Percentiles rank a stretch among this genome's conserved stretches.
These are phyloP conservation scores for Metroxylon sagu DNA, from an alignment of 176 grass and related monocot species.

Conservation along the genomic window DNA sequence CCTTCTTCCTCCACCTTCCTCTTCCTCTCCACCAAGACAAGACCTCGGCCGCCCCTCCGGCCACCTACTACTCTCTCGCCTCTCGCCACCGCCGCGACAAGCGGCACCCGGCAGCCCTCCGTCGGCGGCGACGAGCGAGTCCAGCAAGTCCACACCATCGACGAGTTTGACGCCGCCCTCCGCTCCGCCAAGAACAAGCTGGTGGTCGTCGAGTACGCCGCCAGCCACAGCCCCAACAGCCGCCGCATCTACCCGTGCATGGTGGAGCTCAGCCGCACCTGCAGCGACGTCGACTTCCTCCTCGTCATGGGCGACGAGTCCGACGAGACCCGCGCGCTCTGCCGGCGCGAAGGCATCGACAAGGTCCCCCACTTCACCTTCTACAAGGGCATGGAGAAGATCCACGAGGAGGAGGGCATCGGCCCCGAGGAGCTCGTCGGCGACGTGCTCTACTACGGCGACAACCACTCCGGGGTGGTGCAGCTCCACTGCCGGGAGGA, in stretches of 20 bases:
- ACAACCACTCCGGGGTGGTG: slow-evolving; percentile 66
- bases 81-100: slow-evolving; percentile 1
- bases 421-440: slow-evolving; percentile 60
- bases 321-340: slow-evolving; percentile 52
- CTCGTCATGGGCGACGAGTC: slow-evolving; percentile 96
- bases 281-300: slow-evolving; percentile 85
- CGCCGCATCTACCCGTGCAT: slow-evolving; percentile 66
- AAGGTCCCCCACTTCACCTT: slow-evolving; percentile 78
- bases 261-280: slow-evolving; percentile 78
- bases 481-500: slow-evolving; percentile 59
- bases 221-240: slow-evolving; percentile 62
- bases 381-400: slow-evolving; percentile 77
- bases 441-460: slow-evolving; percentile 91
- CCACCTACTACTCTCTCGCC: neutral
- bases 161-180: slow-evolving; percentile 69
- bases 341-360: slow-evolving; percentile 55
- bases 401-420: slow-evolving; percentile 91
- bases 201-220: slow-evolving; percentile 92
- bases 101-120: slow-evolving; percentile 14
- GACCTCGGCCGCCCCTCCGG: slow-evolving; percentile 3
- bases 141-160: slow-evolving; percentile 44
- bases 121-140: slow-evolving; percentile 31
- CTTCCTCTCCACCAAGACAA: slow-evolving; percentile 8
- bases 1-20: neutral
- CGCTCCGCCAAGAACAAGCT: slow-evolving; percentile 58